A percentile compares a stretch with the other conserved stretches of the same genome.
These are phyloP conservation scores for Oidium heveae DNA, from an alignment of 2,329 filamentous ascomycete species.

Conservation along the genomic window DNA sequence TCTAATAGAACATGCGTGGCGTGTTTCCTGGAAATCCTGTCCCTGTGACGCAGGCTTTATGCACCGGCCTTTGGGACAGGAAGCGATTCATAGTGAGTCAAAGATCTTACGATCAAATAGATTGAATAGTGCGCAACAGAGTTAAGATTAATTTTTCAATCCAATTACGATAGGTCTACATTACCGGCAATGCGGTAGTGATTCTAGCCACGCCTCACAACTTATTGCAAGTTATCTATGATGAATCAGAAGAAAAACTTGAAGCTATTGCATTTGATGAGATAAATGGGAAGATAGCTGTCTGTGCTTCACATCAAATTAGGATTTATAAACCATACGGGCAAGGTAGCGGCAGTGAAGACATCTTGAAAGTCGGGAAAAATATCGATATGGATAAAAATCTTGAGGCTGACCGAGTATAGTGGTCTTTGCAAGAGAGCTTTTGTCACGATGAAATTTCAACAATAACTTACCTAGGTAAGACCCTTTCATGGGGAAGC, in stretches of 20 bases:
- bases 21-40: slow-evolving; percentile 59
- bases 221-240: slow-evolving; percentile 75
- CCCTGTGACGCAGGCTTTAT: slow-evolving; percentile 52
- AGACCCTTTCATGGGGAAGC: slow-evolving; percentile 63
- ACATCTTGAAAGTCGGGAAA: slow-evolving; percentile 41
- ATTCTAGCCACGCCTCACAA: slow-evolving; percentile 51
- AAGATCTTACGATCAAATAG: slow-evolving; percentile 1
- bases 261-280: slow-evolving; percentile 65
- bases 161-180: slow-evolving; percentile 40
- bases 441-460: slow-evolving; percentile 23
- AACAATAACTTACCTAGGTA: slow-evolving; percentile 15
- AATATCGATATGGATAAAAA: background rate
- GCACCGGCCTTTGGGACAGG: slow-evolving; percentile 47
- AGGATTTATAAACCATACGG: slow-evolving; percentile 59
- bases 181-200: slow-evolving; percentile 68
- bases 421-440: slow-evolving; percentile 40
- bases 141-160: no score
- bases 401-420: slow-evolving; percentile 7
- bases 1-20: slow-evolving; percentile 36
- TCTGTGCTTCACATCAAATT: slow-evolving; percentile 37
- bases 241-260: slow-evolving; percentile 39
- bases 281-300: slow-evolving; percentile 60
- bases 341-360: slow-evolving; percentile 26
- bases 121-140: no score
- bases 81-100: slow-evolving; percentile 43